Evolutionary conservation across 768 basidiomycete species (phyloP), one percentile per base, ranked within the genome.

Genomic region (Strobilomyces echinocephalus): DNA sequence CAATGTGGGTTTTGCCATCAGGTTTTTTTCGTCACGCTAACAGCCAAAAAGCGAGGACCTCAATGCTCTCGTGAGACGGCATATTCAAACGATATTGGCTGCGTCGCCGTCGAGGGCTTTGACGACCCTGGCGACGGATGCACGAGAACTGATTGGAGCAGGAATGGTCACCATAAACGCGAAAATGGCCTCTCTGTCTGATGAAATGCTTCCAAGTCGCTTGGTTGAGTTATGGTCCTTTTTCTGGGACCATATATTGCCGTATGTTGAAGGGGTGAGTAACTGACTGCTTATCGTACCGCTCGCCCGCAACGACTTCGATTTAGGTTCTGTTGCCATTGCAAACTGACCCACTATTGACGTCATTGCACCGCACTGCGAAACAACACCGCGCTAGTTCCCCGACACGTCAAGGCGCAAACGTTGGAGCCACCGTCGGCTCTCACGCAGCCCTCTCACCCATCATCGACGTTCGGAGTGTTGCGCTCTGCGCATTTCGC

Each of bases 101-200:
- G 80, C 83, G 6, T 79, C 83, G 1, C 90, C 90, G 0, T 80
- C 87, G 3, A 86, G 81, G 56, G 87, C 91, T 6, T 70, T 97
- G 38, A 72, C 79, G 0, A 81, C 82, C 8, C 79, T 97, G 11
- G 88, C 90, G 52, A 73, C 79, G 49, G 92, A 95, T 69, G 82
- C 92, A 0, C 76, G 82, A 18, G 93, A 94, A 56, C 77, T 97
- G 44, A 88, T 95, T 50, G 82, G 82, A 1, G 79, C 84, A 2
- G 94, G 94, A 11, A 97, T 95, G 91, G 81, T 93, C 48, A 97
- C 93, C 3, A 76, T 97, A 24, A 93, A 91, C 60, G 84, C 91
- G 0, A 94, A 91, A 62, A 76, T 97, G 6, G 74, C 78, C 30
- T 83, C 79, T 4, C 73, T 88, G 9, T 87, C 92, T 26, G 93